A percentile compares a stretch with the other conserved stretches of the same genome.
Conservation (phyloP, 768 basidiomycete species). For the Mycena galopus region DNA sequence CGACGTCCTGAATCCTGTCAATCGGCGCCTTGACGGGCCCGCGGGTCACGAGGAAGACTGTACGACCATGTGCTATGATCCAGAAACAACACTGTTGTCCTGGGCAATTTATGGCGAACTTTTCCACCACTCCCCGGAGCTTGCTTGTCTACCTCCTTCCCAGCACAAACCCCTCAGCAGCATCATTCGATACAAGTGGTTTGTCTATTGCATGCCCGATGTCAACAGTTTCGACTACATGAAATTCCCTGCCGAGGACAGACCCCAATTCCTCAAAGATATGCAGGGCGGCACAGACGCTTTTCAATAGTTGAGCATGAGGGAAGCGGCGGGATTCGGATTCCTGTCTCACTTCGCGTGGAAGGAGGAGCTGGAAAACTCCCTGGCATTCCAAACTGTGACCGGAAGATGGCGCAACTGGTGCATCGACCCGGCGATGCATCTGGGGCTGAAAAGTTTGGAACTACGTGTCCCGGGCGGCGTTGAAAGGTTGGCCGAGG, state of each 20-base stretch:
- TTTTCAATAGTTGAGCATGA: constrained; percentile 31
- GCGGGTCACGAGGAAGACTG: not conserved
- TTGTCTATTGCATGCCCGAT: constrained; percentile 36
- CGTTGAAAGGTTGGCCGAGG: constrained; percentile 7
- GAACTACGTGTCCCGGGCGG: constrained; percentile 21
- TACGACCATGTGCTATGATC: constrained; percentile 25
- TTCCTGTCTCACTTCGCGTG: not conserved
- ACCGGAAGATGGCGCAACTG: not conserved
- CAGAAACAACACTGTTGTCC: constrained; percentile 29
- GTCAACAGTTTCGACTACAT: constrained; percentile 29
- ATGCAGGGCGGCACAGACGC: constrained; percentile 2
- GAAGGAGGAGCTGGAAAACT: not conserved
- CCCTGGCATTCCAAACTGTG: not conserved
- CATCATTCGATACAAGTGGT: constrained; percentile 31
- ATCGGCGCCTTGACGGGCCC: constrained; percentile 26
- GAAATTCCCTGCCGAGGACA: not conserved
- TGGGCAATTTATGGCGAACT: constrained; percentile 35
- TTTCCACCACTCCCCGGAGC: constrained; percentile 32
- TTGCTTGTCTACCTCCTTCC: constrained; percentile 24
- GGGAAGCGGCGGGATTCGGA: not conserved
- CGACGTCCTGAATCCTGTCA: constrained; percentile 27
- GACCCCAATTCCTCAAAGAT: constrained; percentile 19
- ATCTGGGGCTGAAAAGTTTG: constrained; percentile 28
- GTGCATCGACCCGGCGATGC: constrained; percentile 16
- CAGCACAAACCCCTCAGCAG: constrained; percentile 28